Conservation (phyloP, 2,329 filamentous ascomycete genomes). For the Paraconiothyrium brasiliense region DNA sequence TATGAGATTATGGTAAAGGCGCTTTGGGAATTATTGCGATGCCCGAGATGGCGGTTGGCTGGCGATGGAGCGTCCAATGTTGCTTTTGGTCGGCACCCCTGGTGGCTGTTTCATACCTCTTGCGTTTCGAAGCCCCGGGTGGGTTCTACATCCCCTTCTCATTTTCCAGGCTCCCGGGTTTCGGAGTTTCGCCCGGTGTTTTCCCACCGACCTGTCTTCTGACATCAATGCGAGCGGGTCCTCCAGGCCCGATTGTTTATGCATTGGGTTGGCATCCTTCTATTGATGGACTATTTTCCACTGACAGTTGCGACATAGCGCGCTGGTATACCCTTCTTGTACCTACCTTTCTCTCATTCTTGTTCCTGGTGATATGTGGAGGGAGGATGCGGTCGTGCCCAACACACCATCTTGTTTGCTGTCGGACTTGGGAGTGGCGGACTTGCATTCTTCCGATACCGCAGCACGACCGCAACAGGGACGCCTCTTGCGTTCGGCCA, state of each 20-base stretch:
- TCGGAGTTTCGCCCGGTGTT: constrained; percentile 17
- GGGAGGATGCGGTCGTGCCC: constrained; percentile 10
- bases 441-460: constrained; percentile 14
- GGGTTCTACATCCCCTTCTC: constrained; percentile 18
- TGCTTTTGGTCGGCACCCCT: constrained; percentile 26
- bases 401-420: constrained; percentile 13
- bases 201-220: constrained; percentile 4
- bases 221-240: constrained; percentile 17
- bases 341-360: constrained; percentile 34
- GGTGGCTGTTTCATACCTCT: constrained; percentile 36
- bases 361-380: constrained; percentile 5
- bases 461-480: constrained; percentile 1
- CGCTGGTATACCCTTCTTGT: constrained; percentile 48
- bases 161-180: constrained; percentile 17
- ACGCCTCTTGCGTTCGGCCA: constrained; percentile 5
- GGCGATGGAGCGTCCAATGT: constrained; percentile 11
- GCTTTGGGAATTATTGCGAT: constrained; percentile 2
- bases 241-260: not conserved
- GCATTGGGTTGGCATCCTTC: not conserved
- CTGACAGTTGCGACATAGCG: constrained; percentile 26
- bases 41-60: not conserved
- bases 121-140: constrained; percentile 25
- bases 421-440: constrained; percentile 15
- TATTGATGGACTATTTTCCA: constrained; percentile 13
- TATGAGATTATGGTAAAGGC: constrained; percentile 18